Percentiles rank a stretch among this genome's conserved stretches.
phyloP scores from a whole-genome alignment of 177 flowering plant genomes.

The Vitis hybrid region DNA sequence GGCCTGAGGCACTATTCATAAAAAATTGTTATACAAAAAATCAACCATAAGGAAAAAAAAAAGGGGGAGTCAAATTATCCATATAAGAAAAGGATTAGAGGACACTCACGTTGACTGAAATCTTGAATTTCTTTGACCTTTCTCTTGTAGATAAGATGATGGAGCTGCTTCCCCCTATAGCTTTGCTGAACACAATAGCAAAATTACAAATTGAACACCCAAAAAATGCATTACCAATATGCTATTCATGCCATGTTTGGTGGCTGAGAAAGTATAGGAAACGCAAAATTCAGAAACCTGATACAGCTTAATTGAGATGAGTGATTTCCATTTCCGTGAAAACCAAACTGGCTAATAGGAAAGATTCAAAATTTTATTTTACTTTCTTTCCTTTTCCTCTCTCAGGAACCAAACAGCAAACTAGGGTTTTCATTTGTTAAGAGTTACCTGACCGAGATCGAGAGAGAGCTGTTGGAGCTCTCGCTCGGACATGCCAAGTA shows the following conservation, averaged over 20 bases:
- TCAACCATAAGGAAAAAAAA: not conserved
- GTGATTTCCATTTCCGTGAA: not conserved
- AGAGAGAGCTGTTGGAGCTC: slow-evolving; percentile 84
- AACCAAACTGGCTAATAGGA: not conserved
- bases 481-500: slow-evolving; percentile 89
- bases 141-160: slow-evolving; percentile 79
- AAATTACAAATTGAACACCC: not conserved
- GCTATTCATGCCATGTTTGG: not conserved
- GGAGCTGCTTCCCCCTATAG: slow-evolving; percentile 94
- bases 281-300: not conserved
- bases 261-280: slow-evolving; percentile 3
- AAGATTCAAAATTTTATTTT: not conserved
- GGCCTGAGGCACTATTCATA: slow-evolving; percentile 71
- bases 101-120: slow-evolving; percentile 65
- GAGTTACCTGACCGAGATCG: slow-evolving; percentile 73
- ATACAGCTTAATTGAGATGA: not conserved
- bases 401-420: not conserved
- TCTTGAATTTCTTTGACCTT: slow-evolving; percentile 76
- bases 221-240: not conserved
- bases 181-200: slow-evolving; percentile 46
- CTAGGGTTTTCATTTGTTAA: no score
- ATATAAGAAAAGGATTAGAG: not conserved
- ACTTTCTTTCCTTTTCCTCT: not conserved
- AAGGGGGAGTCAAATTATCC: not conserved
- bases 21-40: not conserved